Percentiles rank a stretch among this genome's conserved stretches.
Evolutionary conservation across 306 rosid species (phyloP).

Genomic region (Senna tora): DNA sequence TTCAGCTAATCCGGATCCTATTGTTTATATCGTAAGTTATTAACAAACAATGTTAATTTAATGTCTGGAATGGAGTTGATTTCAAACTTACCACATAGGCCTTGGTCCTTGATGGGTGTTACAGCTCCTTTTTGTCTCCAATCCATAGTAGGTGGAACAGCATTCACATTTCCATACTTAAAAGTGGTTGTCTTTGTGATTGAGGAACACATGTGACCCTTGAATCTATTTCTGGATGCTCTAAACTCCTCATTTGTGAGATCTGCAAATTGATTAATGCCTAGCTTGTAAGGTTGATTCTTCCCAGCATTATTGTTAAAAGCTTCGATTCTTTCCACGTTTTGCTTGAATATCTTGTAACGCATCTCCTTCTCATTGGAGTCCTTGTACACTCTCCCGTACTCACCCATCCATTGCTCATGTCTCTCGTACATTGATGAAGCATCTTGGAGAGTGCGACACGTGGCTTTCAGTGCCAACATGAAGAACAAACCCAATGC

Average conservation of each 20-base stretch:
- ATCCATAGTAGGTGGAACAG: constrained; percentile 35
- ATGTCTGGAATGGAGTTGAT: too few relatives aligned
- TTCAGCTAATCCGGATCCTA: too few relatives aligned
- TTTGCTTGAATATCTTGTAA: constrained; percentile 40
- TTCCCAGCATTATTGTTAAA: constrained; percentile 41
- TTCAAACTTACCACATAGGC: constrained; percentile 40
- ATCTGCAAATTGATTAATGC: constrained; percentile 45
- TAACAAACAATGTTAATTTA: too few relatives aligned
- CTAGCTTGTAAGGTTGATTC: constrained; percentile 45
- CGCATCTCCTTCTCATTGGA: constrained; percentile 37
- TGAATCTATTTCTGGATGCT: constrained; percentile 40
- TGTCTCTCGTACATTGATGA: constrained; percentile 32
- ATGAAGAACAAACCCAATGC: constrained; percentile 34
- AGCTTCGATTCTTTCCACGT: constrained; percentile 38
- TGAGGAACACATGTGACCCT: constrained; percentile 40
- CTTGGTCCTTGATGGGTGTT: constrained; percentile 48
- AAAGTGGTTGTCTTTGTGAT: constrained; percentile 37
- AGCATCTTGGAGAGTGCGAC: constrained; percentile 35
- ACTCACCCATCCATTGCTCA: constrained; percentile 42
- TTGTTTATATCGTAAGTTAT: too few relatives aligned
- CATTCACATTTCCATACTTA: constrained; percentile 38
- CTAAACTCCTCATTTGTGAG: constrained; percentile 49
- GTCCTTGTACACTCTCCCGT: constrained; percentile 35
- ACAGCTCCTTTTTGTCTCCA: constrained; percentile 52
- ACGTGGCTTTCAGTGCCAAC: constrained; percentile 32